phyloP scores from a whole-genome alignment of 441 rosid genomes.

The Populus trichocarpa region DNA sequence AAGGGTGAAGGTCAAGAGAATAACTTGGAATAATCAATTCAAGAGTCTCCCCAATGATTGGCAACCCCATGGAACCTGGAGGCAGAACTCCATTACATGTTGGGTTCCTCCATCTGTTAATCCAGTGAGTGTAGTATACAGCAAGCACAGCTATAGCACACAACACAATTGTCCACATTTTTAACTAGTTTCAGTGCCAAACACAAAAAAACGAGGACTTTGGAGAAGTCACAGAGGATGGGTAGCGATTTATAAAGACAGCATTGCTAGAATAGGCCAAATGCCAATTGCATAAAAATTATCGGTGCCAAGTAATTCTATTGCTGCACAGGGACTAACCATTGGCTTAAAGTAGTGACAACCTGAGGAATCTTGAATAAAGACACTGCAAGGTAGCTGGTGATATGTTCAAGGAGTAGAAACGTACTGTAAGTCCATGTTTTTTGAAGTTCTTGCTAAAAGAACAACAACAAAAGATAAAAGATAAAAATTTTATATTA shows the following conservation, averaged over 20 bases:
- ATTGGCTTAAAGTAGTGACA: neutral
- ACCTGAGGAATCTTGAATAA: neutral
- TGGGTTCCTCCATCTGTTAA: constrained; percentile 45
- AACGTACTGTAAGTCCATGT: neutral
- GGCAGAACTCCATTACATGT: constrained; percentile 48
- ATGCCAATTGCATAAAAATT: neutral
- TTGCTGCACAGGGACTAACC: neutral
- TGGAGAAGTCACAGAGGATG: neutral
- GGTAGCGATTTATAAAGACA: neutral
- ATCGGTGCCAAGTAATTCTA: neutral
- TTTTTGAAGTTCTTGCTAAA: neutral
- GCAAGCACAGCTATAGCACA: constrained; percentile 29
- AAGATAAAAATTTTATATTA: too few relatives aligned
- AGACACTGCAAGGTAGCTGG: neutral
- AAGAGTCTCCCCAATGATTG: constrained; percentile 52
- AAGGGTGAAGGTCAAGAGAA: constrained; percentile 44
- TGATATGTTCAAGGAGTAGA: neutral
- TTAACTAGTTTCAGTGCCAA: neutral
- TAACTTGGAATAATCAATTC: constrained; percentile 37
- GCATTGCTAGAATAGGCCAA: neutral
- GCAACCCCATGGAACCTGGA: constrained; percentile 65
- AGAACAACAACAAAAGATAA: neutral
- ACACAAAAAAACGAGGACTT: neutral
- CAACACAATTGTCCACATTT: constrained; percentile 16
- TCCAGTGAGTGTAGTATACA: constrained; percentile 31